phyloP scores from a whole-genome alignment of 495 filamentous ascomycete species.

The Penicillium parvum region DNA sequence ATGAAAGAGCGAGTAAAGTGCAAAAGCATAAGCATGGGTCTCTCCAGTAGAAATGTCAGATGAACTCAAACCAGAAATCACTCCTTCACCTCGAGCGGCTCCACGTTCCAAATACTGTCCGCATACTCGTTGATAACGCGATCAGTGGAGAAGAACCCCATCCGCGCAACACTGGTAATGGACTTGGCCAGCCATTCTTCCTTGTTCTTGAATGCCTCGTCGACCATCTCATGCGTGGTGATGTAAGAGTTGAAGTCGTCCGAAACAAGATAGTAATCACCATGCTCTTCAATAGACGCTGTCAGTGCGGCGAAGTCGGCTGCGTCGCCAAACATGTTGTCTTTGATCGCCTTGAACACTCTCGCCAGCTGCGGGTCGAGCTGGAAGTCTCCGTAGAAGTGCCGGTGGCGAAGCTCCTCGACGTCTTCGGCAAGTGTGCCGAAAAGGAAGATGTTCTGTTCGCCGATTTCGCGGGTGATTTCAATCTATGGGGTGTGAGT shows the following conservation, averaged over 20 bases:
- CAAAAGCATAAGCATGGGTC: neutral
- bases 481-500: constrained; percentile 61
- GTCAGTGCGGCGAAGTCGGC: constrained; percentile 73
- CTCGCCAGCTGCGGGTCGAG: constrained; percentile 69
- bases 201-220: constrained; percentile 84
- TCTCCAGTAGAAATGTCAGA: neutral
- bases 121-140: constrained; percentile 98
- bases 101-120: constrained; percentile 93
- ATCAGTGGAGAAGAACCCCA: constrained; percentile 97
- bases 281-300: constrained; percentile 79
- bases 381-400: constrained; percentile 73
- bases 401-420: constrained; percentile 88
- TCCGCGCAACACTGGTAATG: constrained; percentile 80
- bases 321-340: constrained; percentile 71
- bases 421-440: constrained; percentile 95
- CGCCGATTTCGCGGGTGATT: constrained; percentile 94
- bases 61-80: constrained; percentile 1
- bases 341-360: constrained; percentile 80
- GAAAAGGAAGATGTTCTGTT: constrained; percentile 97
- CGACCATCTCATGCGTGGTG: constrained; percentile 82
- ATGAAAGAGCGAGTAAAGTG: neutral
- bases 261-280: constrained; percentile 95
- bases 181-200: constrained; percentile 88
- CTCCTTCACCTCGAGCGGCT: constrained; percentile 56
- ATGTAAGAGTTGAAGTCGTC: constrained; percentile 95